Conservation (phyloP, 495 filamentous ascomycete species). For the Terfezia claveryi region DNA sequence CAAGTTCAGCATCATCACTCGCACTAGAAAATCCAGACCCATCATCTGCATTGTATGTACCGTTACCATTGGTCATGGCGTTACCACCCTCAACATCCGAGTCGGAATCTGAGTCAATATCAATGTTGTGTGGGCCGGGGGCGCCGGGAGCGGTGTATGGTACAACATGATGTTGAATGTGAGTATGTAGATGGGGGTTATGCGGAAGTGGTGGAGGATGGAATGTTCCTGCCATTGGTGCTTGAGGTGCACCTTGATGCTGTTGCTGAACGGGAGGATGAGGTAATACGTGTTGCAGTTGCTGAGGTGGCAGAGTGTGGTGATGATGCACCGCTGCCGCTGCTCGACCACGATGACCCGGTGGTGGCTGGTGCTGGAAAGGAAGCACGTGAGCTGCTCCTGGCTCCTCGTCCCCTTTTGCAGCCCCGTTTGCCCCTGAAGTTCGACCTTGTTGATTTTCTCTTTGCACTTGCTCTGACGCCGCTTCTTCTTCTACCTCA, state of each 20-base stretch:
- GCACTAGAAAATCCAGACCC: too few relatives aligned
- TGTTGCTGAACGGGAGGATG: neutral
- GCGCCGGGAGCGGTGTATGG: too few relatives aligned
- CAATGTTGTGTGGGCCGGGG: neutral
- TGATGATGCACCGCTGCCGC: neutral
- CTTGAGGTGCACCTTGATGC: neutral
- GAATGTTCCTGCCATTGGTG: neutral
- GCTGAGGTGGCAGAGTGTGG: neutral
- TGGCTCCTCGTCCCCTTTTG: neutral
- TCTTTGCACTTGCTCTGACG: neutral
- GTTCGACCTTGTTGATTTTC: neutral
- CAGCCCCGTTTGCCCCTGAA: neutral
- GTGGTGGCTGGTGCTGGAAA: neutral
- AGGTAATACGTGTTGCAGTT: neutral
- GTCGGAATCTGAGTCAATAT: neutral
- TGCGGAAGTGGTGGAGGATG: neutral
- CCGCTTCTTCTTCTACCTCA: neutral
- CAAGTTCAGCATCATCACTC: too few relatives aligned
- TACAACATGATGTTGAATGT: neutral
- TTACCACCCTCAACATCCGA: neutral
- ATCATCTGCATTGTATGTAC: too few relatives aligned
- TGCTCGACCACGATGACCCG: neutral
- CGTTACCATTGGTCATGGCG: too few relatives aligned
- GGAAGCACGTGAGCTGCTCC: neutral
- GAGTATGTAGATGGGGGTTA: neutral